Evolutionary conservation across 2,329 filamentous ascomycete genomes (phyloP).

Genomic region (Trichoderma simmonsii): DNA sequence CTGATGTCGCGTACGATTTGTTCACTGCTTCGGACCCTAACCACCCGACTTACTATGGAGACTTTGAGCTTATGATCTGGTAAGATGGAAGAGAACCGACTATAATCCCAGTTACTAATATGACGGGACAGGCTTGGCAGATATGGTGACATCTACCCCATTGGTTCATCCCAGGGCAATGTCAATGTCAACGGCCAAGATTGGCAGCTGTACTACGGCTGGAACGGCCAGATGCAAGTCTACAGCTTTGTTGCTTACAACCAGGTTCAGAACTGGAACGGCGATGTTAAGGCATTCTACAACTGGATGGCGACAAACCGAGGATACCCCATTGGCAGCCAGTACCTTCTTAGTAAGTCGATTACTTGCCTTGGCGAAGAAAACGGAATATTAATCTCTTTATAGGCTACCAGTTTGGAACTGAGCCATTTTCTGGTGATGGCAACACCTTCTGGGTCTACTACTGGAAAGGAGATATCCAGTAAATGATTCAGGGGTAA

Average conservation of each 20-base stretch:
- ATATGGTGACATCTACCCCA: conserved; percentile 23
- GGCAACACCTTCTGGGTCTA: conserved; percentile 27
- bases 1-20: conserved; percentile 58
- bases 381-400: not conserved
- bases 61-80: conserved; percentile 64
- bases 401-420: conserved; percentile 38
- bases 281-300: conserved; percentile 56
- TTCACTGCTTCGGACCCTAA: conserved; percentile 48
- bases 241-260: conserved; percentile 47
- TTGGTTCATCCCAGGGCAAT: conserved; percentile 46
- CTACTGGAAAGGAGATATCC: conserved; percentile 15
- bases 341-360: conserved; percentile 46
- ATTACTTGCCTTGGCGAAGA: not conserved
- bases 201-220: conserved; percentile 58
- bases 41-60: conserved; percentile 34
- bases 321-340: conserved; percentile 42
- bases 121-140: conserved; percentile 23
- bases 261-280: conserved; percentile 48
- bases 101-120: not conserved
- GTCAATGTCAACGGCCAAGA: conserved; percentile 49
- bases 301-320: conserved; percentile 49
- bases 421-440: conserved; percentile 53
- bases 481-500: not conserved
- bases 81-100: conserved; percentile 5
- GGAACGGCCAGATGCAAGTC: conserved; percentile 57